A percentile compares a stretch with the other conserved stretches of the same genome.
Evolutionary conservation across 2,329 filamentous ascomycete genomes (phyloP).

Genomic region (Lithohypha guttulata): DNA sequence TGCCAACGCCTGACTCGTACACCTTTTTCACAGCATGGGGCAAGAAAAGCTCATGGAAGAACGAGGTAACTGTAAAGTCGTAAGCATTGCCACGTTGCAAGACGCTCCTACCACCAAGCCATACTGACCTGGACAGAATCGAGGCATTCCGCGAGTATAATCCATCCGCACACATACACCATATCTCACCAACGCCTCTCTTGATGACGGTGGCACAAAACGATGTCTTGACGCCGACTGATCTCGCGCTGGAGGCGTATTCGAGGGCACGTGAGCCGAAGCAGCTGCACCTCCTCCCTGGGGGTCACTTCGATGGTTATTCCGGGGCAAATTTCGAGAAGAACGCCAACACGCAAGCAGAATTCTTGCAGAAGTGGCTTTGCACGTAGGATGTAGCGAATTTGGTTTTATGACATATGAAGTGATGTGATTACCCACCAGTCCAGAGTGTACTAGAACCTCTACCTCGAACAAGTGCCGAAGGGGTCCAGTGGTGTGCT

Average conservation of each 20-base stretch:
- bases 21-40: constrained; percentile 27
- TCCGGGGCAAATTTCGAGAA: constrained; percentile 22
- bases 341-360: constrained; percentile 25
- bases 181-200: constrained; percentile 31
- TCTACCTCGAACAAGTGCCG: no score
- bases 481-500: no score
- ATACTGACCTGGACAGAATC: constrained; percentile 4
- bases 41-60: constrained; percentile 29
- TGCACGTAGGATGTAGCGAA: constrained; percentile 43
- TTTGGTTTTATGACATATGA: no score
- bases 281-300: constrained; percentile 27
- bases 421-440: no score
- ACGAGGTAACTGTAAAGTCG: constrained; percentile 29
- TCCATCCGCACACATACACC: constrained; percentile 25
- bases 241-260: constrained; percentile 29
- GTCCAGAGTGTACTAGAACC: no score
- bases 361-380: constrained; percentile 25
- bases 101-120: constrained; percentile 11
- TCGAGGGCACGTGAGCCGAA: constrained; percentile 31
- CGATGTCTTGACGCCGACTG: constrained; percentile 27
- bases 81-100: constrained; percentile 9
- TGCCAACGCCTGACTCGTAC: constrained; percentile 29
- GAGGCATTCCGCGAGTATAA: constrained; percentile 19
- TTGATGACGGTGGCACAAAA: constrained; percentile 28
- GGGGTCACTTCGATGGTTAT: constrained; percentile 34